Conservation (phyloP, 2,329 filamentous ascomycete species). For the Zymoseptoria tritici region DNA sequence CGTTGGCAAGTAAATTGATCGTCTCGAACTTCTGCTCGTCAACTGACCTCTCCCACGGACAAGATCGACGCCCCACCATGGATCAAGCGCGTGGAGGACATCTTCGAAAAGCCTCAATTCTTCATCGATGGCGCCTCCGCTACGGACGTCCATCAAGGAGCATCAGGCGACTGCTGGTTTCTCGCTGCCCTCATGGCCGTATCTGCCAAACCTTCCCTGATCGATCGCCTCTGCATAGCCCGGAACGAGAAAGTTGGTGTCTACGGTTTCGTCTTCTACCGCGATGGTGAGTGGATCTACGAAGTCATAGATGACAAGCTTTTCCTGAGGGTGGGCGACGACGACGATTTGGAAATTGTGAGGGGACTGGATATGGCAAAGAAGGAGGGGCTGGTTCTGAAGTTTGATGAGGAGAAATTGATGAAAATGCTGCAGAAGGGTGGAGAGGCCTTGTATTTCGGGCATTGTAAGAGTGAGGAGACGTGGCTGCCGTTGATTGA, state of each 20-base stretch:
- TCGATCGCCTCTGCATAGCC: slow-evolving; percentile 66
- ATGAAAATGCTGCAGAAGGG: slow-evolving; percentile 57
- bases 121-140: slow-evolving; percentile 66
- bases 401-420: slow-evolving; percentile 43
- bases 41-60: slow-evolving; percentile 2
- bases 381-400: slow-evolving; percentile 19
- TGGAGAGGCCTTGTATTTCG: slow-evolving; percentile 71
- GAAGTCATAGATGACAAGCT: slow-evolving; percentile 89
- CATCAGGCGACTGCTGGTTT: slow-evolving; percentile 78
- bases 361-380: slow-evolving; percentile 21
- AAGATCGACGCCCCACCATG: slow-evolving; percentile 24
- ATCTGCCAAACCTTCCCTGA: slow-evolving; percentile 67
- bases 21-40: not conserved
- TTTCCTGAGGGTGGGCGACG: slow-evolving; percentile 73
- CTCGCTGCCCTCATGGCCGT: slow-evolving; percentile 73
- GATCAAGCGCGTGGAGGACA: slow-evolving; percentile 28
- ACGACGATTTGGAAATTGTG: slow-evolving; percentile 56
- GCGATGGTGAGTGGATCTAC: slow-evolving; percentile 85
- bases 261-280: slow-evolving; percentile 78
- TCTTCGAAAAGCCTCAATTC: slow-evolving; percentile 44
- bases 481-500: slow-evolving; percentile 76
- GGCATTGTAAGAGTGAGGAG: slow-evolving; percentile 67
- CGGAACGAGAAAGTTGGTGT: slow-evolving; percentile 67
- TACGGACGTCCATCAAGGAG: slow-evolving; percentile 71
- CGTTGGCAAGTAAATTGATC: not conserved